These are phyloP conservation scores for Penicillium corylophilum DNA, from an alignment of 2,329 filamentous ascomycete genomes.

Conservation along the genomic window DNA sequence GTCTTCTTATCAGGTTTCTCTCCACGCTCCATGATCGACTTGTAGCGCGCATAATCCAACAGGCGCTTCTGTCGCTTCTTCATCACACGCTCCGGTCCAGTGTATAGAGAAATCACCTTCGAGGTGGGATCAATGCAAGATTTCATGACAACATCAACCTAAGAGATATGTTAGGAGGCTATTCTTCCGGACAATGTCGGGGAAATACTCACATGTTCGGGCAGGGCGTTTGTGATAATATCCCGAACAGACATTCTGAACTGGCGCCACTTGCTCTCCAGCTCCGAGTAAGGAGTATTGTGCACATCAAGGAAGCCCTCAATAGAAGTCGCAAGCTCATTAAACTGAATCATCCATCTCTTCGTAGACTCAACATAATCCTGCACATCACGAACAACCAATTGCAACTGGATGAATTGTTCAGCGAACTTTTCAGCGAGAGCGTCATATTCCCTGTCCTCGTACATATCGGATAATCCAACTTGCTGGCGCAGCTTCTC, in stretches of 20 bases:
- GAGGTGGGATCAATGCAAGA: constrained; percentile 85
- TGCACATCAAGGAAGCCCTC: constrained; percentile 73
- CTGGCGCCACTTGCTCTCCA: constrained; percentile 91
- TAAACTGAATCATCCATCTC: constrained; percentile 76
- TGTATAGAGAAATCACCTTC: constrained; percentile 78
- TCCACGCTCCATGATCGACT: constrained; percentile 72
- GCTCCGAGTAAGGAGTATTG: constrained; percentile 72
- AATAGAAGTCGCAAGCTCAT: constrained; percentile 76
- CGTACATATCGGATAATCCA: constrained; percentile 63
- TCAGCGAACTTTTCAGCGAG: constrained; percentile 85
- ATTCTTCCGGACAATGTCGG: background rate
- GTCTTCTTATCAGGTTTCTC: constrained; percentile 88
- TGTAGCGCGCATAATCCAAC: constrained; percentile 79
- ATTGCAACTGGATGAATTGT: constrained; percentile 87
- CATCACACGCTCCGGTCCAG: constrained; percentile 83
- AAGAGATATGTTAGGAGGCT: constrained; percentile 1
- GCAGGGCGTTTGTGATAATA: constrained; percentile 76
- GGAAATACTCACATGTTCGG: constrained; percentile 66
- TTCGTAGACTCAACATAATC: constrained; percentile 82
- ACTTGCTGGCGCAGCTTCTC: constrained; percentile 78
- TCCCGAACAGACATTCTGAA: constrained; percentile 87
- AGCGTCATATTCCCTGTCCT: constrained; percentile 78
- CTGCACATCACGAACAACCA: constrained; percentile 91
- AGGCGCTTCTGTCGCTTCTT: constrained; percentile 93
- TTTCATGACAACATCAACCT: constrained; percentile 68